Base-by-base conservation (phyloP, 176 grass and related monocot genomes). In the Hyparrhenia diplandra region DNA sequence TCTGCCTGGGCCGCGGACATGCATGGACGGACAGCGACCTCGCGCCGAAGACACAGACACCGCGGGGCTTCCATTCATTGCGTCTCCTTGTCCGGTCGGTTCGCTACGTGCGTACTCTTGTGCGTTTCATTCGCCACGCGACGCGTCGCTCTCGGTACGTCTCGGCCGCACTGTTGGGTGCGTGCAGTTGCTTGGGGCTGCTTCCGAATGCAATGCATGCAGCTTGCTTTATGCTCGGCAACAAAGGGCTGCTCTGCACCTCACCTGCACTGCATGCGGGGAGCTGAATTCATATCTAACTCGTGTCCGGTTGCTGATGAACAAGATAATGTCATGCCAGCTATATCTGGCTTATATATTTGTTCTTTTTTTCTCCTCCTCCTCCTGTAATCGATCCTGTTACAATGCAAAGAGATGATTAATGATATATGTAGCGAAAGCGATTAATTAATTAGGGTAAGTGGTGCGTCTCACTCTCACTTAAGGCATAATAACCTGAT, bases 11-110 rank as follows among this genome's bases (percentile, higher is more conserved):
- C n/a, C 10, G 7, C 35, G 20, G 52, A 20, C 16, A 11, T 23
- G 25, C n/a, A n/a, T n/a, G n/a, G n/a, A n/a, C n/a, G n/a, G 71
- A 87, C 66, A 76, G 85, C 85, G 9, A 82, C 85, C 68, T 18
- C 18, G 16, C 47, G 76, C 25, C 34, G 3, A 25, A 21, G 70
- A 80, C 23, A 43, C 13, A 4, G 76, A 73, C 84, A 70, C 51
- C 16, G 68, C 58, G 12, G 4, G 83, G 59, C 69, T 80, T 57
- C 76, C 68, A 66, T 80, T 64, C 27, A 60, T 57, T 37, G 52
- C 75, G 47, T 51, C 47, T 51, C 47, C 45, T 49, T 49, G 1
- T 49, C 46, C 43, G 41, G 41, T 13, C 16, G 45, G 45, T 17
- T 1, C 10, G 5, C 2, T 34, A n/a, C n/a, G 32, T 34, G 14